A percentile compares a stretch with the other conserved stretches of the same genome.
These are phyloP conservation scores for Flammula alnicola DNA, from an alignment of 1,284 basidiomycete species.

Conservation along the genomic window DNA sequence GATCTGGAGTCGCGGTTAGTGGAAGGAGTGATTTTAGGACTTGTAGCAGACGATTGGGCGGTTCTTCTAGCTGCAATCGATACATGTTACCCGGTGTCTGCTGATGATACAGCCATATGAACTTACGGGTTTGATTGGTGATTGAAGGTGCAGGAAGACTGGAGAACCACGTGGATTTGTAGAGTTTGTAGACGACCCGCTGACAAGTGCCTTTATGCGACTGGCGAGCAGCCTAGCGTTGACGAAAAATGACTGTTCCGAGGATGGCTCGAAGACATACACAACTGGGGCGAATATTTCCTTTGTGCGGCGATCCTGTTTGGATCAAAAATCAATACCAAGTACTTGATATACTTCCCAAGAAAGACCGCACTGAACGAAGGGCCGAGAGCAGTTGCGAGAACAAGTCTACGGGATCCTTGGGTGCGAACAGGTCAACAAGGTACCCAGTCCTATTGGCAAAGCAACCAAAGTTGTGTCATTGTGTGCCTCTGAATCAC, in stretches of 20 bases:
- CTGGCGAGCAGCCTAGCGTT: conserved; percentile 20
- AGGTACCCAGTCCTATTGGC: conserved; percentile 34
- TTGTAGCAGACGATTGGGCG: conserved; percentile 9
- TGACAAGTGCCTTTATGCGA: conserved; percentile 5
- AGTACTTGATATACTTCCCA: too few species aligned
- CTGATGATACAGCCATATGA: neutral
- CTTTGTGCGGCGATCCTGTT: conserved; percentile 11
- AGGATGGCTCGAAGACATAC: conserved; percentile 29
- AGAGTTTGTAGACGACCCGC: neutral
- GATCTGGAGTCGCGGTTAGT: neutral
- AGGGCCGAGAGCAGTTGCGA: conserved; percentile 28
- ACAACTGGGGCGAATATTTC: conserved; percentile 23
- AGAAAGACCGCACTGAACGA: conserved; percentile 23
- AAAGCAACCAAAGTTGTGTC: neutral
- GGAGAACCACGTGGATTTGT: neutral
- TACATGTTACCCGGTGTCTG: too few species aligned
- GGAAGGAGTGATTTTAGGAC: conserved; percentile 7
- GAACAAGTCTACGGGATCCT: conserved; percentile 28
- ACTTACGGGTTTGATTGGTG: conserved; percentile 18
- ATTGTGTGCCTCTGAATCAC: too few species aligned
- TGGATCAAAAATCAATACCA: too few species aligned
- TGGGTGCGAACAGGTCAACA: conserved; percentile 30
- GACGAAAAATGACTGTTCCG: conserved; percentile 36
- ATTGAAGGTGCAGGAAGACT: conserved; percentile 17
- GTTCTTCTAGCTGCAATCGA: conserved; percentile 6